Evolutionary conservation across 352 stramenopile genomes (phyloP).

Genomic region (Globisporangium lucens): DNA sequence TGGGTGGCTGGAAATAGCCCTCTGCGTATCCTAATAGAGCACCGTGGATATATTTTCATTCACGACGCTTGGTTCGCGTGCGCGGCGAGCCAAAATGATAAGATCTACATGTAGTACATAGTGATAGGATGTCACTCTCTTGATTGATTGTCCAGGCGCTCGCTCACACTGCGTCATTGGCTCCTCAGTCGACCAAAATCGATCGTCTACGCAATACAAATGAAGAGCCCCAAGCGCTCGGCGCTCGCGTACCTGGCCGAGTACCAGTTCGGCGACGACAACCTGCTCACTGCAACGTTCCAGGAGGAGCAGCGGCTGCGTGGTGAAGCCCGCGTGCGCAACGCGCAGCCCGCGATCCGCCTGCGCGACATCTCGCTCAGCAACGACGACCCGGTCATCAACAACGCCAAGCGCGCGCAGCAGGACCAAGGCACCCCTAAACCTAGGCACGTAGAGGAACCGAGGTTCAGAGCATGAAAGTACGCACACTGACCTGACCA

Average conservation of each 20-base stretch:
- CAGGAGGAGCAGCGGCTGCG: slow-evolving; percentile 44
- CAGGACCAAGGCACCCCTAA: slow-evolving; percentile 40
- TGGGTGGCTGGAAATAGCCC: not conserved
- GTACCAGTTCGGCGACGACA: slow-evolving; percentile 65
- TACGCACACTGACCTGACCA: not conserved
- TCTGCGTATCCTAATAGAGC: not conserved
- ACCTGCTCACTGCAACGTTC: slow-evolving; percentile 50
- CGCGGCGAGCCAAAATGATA: not conserved
- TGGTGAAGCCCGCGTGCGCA: slow-evolving; percentile 41
- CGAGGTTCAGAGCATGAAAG: not conserved
- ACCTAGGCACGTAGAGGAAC: not conserved
- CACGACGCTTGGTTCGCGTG: not conserved
- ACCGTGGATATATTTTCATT: not conserved
- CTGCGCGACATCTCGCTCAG: slow-evolving; percentile 26
- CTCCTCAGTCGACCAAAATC: not conserved
- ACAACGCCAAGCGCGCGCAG: slow-evolving; percentile 56
- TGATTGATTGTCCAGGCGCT: not conserved
- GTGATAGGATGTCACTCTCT: not conserved
- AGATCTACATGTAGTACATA: not conserved
- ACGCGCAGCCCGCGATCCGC: slow-evolving; percentile 41
- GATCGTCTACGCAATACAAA: slow-evolving; percentile 1
- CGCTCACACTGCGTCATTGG: not conserved
- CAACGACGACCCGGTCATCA: slow-evolving; percentile 25
- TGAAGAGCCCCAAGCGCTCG: slow-evolving; percentile 47
- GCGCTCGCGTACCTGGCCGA: slow-evolving; percentile 51